A percentile compares a stretch with the other conserved stretches of the same genome.
Evolutionary conservation across 768 basidiomycete species (phyloP).

Genomic region (Leccinum truebloodii): DNA sequence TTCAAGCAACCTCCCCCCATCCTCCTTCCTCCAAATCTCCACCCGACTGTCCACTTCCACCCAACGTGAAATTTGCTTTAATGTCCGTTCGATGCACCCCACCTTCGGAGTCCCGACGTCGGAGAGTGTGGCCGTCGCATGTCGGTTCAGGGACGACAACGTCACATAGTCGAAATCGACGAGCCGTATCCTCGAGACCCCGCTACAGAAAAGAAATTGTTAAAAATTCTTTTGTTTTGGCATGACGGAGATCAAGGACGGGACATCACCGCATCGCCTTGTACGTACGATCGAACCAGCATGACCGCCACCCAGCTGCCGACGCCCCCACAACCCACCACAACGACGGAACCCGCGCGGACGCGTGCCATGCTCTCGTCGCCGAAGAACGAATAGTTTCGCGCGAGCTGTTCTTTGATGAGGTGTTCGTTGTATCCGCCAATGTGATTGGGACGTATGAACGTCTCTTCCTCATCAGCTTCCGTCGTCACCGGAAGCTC

Average conservation of each 20-base stretch:
- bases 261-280: neutral
- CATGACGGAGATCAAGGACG: neutral
- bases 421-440: constrained; percentile 73
- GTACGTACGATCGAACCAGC: constrained; percentile 83
- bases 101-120: constrained; percentile 97
- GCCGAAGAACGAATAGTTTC: constrained; percentile 95
- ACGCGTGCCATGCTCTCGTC: constrained; percentile 84
- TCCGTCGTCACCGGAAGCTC: constrained; percentile 3
- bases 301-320: constrained; percentile 96
- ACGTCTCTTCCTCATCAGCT: constrained; percentile 16
- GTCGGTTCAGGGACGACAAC: constrained; percentile 90
- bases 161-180: constrained; percentile 97
- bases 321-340: constrained; percentile 96
- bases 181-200: constrained; percentile 74
- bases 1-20: constrained; percentile 69
- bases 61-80: constrained; percentile 80
- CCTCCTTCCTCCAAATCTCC: constrained; percentile 86
- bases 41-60: constrained; percentile 81
- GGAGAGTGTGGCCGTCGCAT: constrained; percentile 83
- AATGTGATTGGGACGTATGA: constrained; percentile 17
- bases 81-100: constrained; percentile 62
- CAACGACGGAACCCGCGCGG: constrained; percentile 71
- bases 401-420: constrained; percentile 84
- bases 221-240: neutral
- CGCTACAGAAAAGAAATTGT: constrained; percentile 44